Evolutionary conservation across 805 yeast species (phyloP).

Genomic region (Saturnispora diversa): DNA sequence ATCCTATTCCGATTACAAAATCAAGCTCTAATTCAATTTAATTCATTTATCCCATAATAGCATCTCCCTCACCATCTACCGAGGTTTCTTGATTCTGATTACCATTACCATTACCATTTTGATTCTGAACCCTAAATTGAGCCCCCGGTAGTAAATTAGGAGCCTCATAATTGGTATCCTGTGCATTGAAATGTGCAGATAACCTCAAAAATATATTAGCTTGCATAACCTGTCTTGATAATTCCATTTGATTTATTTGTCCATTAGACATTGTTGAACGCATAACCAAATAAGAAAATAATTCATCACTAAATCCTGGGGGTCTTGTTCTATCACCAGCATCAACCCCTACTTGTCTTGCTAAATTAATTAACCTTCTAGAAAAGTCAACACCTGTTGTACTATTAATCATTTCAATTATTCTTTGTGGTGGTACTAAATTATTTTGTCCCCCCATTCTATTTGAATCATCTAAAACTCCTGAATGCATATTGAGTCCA

Average conservation of each 20-base stretch:
- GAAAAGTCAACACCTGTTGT: conserved; percentile 7
- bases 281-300: conserved; percentile 6
- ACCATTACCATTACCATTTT: conserved; percentile 38
- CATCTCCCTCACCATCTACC: too few relatives aligned
- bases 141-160: conserved; percentile 3
- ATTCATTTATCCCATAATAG: too few relatives aligned
- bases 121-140: neutral
- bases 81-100: conserved; percentile 20
- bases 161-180: conserved; percentile 7
- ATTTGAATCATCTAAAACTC: neutral
- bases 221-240: conserved; percentile 9
- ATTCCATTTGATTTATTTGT: conserved; percentile 9
- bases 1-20: too few relatives aligned
- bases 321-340: conserved; percentile 6
- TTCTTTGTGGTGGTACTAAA: conserved; percentile 4
- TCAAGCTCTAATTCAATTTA: too few relatives aligned
- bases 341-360: conserved; percentile 9
- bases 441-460: conserved; percentile 10
- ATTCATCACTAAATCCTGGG: conserved; percentile 5
- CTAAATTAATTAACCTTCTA: conserved; percentile 4
- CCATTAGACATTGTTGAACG: conserved; percentile 7
- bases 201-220: conserved; percentile 9
- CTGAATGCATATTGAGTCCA: conserved; percentile 20
- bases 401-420: conserved; percentile 6
- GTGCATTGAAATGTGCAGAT: conserved; percentile 6